Evolutionary conservation across 1,139 yeast species (phyloP), one percentile per base, ranked within the genome.

Genomic region (Hyphopichia pseudoburtonii): DNA sequence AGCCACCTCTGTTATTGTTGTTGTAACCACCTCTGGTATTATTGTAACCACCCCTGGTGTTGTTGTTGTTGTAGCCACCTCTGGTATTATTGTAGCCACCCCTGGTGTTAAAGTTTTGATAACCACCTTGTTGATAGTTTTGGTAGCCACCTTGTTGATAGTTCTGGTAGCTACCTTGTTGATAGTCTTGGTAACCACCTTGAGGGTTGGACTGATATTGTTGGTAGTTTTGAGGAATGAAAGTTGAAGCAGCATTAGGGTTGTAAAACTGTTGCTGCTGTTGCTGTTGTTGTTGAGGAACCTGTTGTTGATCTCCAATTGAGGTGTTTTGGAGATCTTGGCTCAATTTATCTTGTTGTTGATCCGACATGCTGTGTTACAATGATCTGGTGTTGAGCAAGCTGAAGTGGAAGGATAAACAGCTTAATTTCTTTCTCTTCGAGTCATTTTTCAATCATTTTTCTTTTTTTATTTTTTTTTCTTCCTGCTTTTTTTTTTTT

Each of bases 301-400:
- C 47, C 25, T 33, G 39, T 23, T 40, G 37, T 14, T 18, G 25
- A 17, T 28, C 42, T 17, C 35, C 43, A 42, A 71, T 46, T 33
- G 72, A 64, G 45, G 76, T 59, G 48, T 78, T 73, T 46, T 74
- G 76, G 52, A 82, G 62, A 53, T 77, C 78, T 47, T 77, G 70
- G 37, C 78, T 63, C 66, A 81, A 64, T 42, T 79, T 70, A 49
- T 80, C 80, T 39, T 58, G 59, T 43, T 66, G 65, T 41, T 59
- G 64, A 41, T 72, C 76, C 37, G 81, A 71, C 82, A 76, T 75
- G n/a, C n/a, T n/a, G n/a, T n/a, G n/a, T n/a, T n/a, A n/a, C n/a
- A n/a, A n/a, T n/a, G n/a, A n/a, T n/a, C n/a, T n/a, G n/a, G n/a
- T n/a, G n/a, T n/a, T n/a, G n/a, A n/a, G n/a, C n/a, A n/a, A n/a